Conservation (phyloP, 1,284 basidiomycete genomes). For the Dichomitus squalens region DNA sequence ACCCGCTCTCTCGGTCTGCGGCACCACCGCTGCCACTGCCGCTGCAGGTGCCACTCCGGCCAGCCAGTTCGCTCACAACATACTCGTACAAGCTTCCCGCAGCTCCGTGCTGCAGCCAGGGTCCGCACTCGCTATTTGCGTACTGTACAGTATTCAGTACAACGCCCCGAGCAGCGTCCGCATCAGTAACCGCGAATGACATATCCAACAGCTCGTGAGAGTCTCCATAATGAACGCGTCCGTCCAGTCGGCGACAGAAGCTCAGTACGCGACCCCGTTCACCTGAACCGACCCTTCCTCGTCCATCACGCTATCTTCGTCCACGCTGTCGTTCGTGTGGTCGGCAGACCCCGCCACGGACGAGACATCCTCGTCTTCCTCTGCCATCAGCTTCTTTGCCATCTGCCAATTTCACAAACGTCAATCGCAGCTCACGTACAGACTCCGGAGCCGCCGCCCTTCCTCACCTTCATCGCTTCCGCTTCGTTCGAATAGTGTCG, state of each 20-base stretch:
- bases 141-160: conserved; percentile 11
- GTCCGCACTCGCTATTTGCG: conserved; percentile 10
- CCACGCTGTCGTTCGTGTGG: conserved; percentile 22
- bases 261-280: conserved; percentile 31
- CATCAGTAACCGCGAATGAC: neutral
- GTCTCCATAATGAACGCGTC: neutral
- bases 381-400: conserved; percentile 63
- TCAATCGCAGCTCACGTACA: conserved; percentile 6
- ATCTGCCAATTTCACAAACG: conserved; percentile 43
- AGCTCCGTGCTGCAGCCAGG: conserved; percentile 3
- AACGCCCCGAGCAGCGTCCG: conserved; percentile 12
- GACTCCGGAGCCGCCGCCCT: conserved; percentile 17
- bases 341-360: conserved; percentile 26
- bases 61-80: too few species aligned
- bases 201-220: neutral
- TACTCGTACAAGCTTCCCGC: conserved; percentile 1
- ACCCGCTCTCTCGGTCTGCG: too few species aligned
- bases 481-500: conserved; percentile 92
- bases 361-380: conserved; percentile 56
- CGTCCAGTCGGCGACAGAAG: neutral
- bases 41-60: too few species aligned
- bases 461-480: conserved; percentile 84
- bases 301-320: conserved; percentile 32
- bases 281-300: conserved; percentile 31
- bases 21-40: too few species aligned